Conservation (phyloP, 2,329 filamentous ascomycete species). For the Stagonosporopsis tanaceti region DNA sequence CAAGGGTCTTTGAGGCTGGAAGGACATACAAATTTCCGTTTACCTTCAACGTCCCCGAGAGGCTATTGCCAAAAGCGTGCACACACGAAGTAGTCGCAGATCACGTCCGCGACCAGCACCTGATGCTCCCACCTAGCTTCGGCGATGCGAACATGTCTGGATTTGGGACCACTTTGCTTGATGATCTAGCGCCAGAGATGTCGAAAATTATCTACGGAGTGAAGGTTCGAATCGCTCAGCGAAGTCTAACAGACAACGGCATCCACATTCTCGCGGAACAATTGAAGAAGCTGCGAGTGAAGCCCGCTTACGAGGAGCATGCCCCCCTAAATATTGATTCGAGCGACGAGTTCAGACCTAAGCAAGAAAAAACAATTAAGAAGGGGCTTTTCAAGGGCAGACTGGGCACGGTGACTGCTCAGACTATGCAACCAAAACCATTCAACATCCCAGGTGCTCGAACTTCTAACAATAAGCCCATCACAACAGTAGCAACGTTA, state of each 20-base stretch:
- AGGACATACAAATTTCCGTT: constrained; percentile 68
- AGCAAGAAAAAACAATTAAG: constrained; percentile 66
- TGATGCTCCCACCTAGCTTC: constrained; percentile 67
- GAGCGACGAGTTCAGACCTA: constrained; percentile 60
- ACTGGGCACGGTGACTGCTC: constrained; percentile 65
- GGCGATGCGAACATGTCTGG: constrained; percentile 65
- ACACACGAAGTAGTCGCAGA: constrained; percentile 60
- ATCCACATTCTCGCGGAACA: constrained; percentile 58
- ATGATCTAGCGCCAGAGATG: constrained; percentile 71
- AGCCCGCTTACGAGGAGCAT: constrained; percentile 66
- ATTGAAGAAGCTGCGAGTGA: constrained; percentile 65
- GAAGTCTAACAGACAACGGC: constrained; percentile 49
- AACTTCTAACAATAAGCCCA: constrained; percentile 49
- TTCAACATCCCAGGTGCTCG: constrained; percentile 58
- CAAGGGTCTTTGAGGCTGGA: constrained; percentile 63
- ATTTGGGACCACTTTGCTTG: constrained; percentile 59
- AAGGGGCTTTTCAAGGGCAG: constrained; percentile 68
- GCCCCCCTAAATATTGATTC: constrained; percentile 64
- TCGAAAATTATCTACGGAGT: constrained; percentile 66
- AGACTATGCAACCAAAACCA: constrained; percentile 65
- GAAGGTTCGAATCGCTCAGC: constrained; percentile 56
- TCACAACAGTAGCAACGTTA: constrained; percentile 64
- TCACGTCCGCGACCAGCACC: constrained; percentile 63
- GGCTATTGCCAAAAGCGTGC: constrained; percentile 67
- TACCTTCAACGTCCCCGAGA: constrained; percentile 68